Evolutionary conservation across 805 yeast species (phyloP).

Genomic region (Myxozyma udenii): DNA sequence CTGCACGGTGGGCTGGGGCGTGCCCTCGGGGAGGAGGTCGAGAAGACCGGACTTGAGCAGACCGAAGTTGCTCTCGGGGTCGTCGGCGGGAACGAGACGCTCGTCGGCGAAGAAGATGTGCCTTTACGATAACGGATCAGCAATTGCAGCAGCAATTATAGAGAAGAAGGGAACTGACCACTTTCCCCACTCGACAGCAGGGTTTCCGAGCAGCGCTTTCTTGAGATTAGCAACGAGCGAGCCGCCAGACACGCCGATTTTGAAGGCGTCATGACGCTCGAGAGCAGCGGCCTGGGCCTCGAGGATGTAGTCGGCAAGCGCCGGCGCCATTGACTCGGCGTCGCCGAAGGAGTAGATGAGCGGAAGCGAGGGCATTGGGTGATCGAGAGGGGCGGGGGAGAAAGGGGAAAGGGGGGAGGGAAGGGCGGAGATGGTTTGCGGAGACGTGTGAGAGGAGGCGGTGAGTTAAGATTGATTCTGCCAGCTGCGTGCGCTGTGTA

Average conservation of each 20-base stretch:
- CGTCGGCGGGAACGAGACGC: constrained; percentile 82
- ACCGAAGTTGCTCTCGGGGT: constrained; percentile 86
- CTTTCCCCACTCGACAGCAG: constrained; percentile 79
- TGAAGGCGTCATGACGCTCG: constrained; percentile 67
- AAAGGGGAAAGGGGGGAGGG: neutral
- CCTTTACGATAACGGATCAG: constrained; percentile 22
- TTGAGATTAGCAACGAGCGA: constrained; percentile 80
- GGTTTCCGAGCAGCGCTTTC: constrained; percentile 76
- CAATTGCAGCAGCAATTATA: neutral
- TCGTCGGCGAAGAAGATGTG: constrained; percentile 96
- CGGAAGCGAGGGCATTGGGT: constrained; percentile 61
- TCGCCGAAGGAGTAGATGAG: constrained; percentile 89
- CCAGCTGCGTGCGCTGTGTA: neutral
- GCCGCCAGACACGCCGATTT: constrained; percentile 91
- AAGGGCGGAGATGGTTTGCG: neutral
- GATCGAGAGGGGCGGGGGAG: neutral
- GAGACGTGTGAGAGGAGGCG: too few relatives aligned
- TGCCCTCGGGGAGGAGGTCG: constrained; percentile 57
- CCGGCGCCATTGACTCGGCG: constrained; percentile 86
- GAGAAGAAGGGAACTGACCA: constrained; percentile 49
- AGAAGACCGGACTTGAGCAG: constrained; percentile 77
- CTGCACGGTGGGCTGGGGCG: constrained; percentile 63
- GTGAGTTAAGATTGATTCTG: too few relatives aligned
- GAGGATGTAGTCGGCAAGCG: constrained; percentile 92
- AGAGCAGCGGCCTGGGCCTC: constrained; percentile 79